Base-by-base conservation (phyloP, 2,329 filamentous ascomycete species). In the Periconia sp. region DNA sequence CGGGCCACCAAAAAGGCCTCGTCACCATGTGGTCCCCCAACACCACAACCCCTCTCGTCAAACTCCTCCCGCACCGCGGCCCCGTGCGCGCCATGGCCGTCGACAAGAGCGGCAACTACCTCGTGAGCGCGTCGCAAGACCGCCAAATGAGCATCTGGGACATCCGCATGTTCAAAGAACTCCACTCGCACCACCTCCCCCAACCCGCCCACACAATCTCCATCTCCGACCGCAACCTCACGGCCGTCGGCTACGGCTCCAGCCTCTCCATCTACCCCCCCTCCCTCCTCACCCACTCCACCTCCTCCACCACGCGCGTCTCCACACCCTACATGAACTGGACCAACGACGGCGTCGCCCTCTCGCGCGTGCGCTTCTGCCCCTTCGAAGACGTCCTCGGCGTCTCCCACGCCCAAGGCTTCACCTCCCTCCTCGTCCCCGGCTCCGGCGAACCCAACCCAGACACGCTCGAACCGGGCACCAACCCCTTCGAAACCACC, bases 11-110 rank as follows among this genome's bases (percentile, higher is more conserved):
- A 69, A 97, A 97, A 69, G 94, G 94, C 53, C 90, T 91, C 2
- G 92, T 99, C 35, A 94, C 91, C 2, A 79, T 99, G 43, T 99
- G 94, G 94, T 97, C 93, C 2, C 94, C 94, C 2, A 99, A 96
- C 74, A 89, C 87, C 23, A 84, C 87, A 51, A 89, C 91, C 0
- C 89, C 94, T 0, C 82, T 97, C 8, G 93, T 97, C 47, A 97
- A 97, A 74, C 83, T 97, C 37, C 82, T 97, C 37, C 90, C 91
- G 14, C 93, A 99, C 75, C 84, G 85, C 53, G 94, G 94, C 6
- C 94, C 94, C 0, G 92, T 99, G 3, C 86, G 92, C 51, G 87
- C 90, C 11, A 73, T 97, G 46, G 90, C 91, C 1, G 82, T 97
- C 41, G 93, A 99, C 70, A 84, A 92, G 55, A 90, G 93, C 71